A percentile compares a stretch with the other conserved stretches of the same genome.
phyloP scores from a whole-genome alignment of 2,329 filamentous ascomycete species.

The Alternaria atra region DNA sequence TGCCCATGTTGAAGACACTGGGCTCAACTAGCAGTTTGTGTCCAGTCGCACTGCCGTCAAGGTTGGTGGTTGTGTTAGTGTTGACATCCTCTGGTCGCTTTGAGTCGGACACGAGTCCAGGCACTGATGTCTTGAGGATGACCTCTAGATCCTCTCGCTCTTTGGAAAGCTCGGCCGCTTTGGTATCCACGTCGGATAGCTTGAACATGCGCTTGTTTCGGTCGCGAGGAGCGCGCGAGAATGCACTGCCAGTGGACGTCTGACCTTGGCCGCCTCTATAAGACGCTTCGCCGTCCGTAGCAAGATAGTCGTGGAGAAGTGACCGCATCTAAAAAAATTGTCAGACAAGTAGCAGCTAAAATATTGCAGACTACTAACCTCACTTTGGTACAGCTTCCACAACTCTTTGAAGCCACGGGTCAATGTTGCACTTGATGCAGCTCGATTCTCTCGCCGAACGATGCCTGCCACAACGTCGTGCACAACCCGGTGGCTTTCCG shows the following conservation, averaged over 20 bases:
- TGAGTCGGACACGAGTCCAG: conserved; percentile 82
- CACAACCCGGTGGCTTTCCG: conserved; percentile 91
- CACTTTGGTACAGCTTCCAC: conserved; percentile 98
- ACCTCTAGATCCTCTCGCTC: conserved; percentile 90
- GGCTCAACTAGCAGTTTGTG: conserved; percentile 96
- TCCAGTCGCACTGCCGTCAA: conserved; percentile 71
- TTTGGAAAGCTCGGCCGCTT: conserved; percentile 77
- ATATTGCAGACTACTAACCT: conserved; percentile 54
- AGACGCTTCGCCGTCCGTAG: conserved; percentile 81
- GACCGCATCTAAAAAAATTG: conserved; percentile 72
- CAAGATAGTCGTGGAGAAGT: conserved; percentile 93
- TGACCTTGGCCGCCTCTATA: conserved; percentile 64
- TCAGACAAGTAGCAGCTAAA: conserved; percentile 4
- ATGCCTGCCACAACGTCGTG: conserved; percentile 92
- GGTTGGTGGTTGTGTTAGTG: conserved; percentile 53
- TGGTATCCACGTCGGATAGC: conserved; percentile 83
- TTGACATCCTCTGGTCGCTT: conserved; percentile 58
- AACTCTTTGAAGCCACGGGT: conserved; percentile 93
- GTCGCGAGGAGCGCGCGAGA: conserved; percentile 61
- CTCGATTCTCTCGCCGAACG: conserved; percentile 77
- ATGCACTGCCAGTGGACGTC: conserved; percentile 60
- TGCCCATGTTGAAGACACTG: conserved; percentile 98
- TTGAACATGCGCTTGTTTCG: conserved; percentile 75
- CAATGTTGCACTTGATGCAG: conserved; percentile 66
- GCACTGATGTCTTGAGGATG: conserved; percentile 91